Conservation (phyloP, 345 rosid genomes). For the Euphorbia peplus region DNA sequence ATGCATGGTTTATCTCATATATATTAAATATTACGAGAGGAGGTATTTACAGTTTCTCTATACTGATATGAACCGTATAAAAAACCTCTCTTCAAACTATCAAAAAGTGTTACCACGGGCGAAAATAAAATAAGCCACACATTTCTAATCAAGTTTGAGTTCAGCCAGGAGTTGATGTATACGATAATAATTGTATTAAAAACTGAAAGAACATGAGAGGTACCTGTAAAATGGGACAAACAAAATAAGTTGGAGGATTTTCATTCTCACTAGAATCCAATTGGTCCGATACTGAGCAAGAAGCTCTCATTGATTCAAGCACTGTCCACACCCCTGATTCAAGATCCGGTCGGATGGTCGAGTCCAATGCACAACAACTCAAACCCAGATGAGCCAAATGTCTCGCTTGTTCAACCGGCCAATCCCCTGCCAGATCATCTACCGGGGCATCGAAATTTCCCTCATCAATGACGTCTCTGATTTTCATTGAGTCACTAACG, state of each 20-base stretch:
- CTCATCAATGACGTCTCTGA: conserved; percentile 48
- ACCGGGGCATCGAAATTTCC: conserved; percentile 49
- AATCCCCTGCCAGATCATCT: conserved; percentile 90
- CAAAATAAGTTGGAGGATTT: conserved; percentile 64
- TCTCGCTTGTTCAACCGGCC: conserved; percentile 84
- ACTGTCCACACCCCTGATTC: conserved; percentile 74
- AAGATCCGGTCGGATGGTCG: conserved; percentile 70
- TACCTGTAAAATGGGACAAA: conserved; percentile 86
- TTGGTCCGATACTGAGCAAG: conserved; percentile 41
- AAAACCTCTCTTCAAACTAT: too few species aligned
- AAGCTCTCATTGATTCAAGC: conserved; percentile 81
- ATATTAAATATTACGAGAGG: too few species aligned
- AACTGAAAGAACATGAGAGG: conserved; percentile 1
- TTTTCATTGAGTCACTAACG: conserved; percentile 52
- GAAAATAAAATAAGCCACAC: too few species aligned
- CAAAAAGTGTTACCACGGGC: too few species aligned
- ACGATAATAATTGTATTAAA: too few species aligned
- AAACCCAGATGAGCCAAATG: conserved; percentile 71
- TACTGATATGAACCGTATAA: too few species aligned
- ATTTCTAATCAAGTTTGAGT: too few species aligned
- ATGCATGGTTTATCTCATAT: too few species aligned
- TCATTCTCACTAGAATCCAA: conserved; percentile 44
- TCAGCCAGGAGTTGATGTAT: too few species aligned
- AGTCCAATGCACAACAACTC: conserved; percentile 66
- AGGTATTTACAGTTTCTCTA: too few species aligned